These are phyloP conservation scores for Pyrenophora teres DNA, from an alignment of 2,329 filamentous ascomycete genomes.

Conservation along the genomic window DNA sequence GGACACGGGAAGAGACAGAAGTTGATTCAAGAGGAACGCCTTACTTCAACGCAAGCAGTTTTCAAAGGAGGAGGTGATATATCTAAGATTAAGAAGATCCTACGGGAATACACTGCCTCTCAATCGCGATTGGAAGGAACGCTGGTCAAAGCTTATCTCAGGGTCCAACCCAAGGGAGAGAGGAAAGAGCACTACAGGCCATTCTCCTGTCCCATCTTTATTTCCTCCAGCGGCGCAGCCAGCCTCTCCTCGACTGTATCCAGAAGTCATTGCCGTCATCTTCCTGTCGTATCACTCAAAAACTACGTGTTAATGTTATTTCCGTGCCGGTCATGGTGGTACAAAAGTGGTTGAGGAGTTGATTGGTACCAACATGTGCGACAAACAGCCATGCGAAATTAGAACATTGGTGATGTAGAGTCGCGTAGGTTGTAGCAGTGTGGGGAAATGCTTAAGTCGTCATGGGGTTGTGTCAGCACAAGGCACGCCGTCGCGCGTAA, in stretches of 20 bases:
- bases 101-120: no score
- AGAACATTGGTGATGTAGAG: slow-evolving; percentile 16
- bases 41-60: no score
- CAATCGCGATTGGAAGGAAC: neutral
- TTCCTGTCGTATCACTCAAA: neutral
- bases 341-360: neutral
- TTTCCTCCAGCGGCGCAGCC: neutral
- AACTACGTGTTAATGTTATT: neutral
- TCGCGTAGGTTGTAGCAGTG: slow-evolving; percentile 21
- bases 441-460: slow-evolving; percentile 20
- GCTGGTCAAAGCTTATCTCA: neutral
- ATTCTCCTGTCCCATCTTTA: neutral
- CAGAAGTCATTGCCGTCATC: neutral
- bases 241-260: neutral
- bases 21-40: no score
- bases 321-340: neutral
- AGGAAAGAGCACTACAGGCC: neutral
- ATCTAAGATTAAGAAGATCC: no score
- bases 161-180: neutral
- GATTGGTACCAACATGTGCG: neutral
- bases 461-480: neutral
- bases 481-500: no score
- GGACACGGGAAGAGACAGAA: neutral
- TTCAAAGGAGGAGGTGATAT: no score
- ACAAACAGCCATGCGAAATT: neutral